Percentiles rank a stretch among this genome's conserved stretches.
Conservation (phyloP, 164 flowering plant species). For the Litsea cubeba region DNA sequence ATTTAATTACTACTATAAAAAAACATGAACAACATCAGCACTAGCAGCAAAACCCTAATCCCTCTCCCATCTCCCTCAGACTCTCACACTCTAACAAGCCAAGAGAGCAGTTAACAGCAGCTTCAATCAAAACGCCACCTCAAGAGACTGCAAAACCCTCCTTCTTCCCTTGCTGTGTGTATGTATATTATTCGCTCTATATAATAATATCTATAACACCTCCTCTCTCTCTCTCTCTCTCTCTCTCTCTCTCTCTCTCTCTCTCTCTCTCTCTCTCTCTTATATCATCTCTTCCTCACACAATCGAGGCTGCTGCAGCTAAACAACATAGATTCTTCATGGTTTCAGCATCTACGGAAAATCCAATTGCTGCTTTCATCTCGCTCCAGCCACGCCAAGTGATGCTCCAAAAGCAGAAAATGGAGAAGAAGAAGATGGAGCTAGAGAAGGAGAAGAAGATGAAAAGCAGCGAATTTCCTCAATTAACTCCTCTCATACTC, state of each 20-base stretch:
- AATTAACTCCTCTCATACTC: conserved; percentile 23
- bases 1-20: too few species aligned
- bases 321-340: neutral
- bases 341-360: neutral
- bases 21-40: too few species aligned
- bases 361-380: conserved; percentile 13
- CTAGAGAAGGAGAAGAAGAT: conserved; percentile 5
- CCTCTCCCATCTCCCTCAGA: too few species aligned
- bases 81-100: too few species aligned
- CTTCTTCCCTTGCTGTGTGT: too few species aligned
- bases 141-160: too few species aligned
- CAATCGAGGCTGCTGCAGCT: neutral
- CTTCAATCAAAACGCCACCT: too few species aligned
- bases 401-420: conserved; percentile 23
- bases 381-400: conserved; percentile 59
- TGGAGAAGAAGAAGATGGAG: conserved; percentile 2
- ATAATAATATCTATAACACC: too few species aligned
- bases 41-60: too few species aligned
- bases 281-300: neutral
- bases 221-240: neutral
- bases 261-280: too few species aligned
- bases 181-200: too few species aligned
- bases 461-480: conserved; percentile 7
- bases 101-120: too few species aligned
- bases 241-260: neutral